Base-by-base conservation (phyloP, 331 rosid species). In the Prunus yedoensis region DNA sequence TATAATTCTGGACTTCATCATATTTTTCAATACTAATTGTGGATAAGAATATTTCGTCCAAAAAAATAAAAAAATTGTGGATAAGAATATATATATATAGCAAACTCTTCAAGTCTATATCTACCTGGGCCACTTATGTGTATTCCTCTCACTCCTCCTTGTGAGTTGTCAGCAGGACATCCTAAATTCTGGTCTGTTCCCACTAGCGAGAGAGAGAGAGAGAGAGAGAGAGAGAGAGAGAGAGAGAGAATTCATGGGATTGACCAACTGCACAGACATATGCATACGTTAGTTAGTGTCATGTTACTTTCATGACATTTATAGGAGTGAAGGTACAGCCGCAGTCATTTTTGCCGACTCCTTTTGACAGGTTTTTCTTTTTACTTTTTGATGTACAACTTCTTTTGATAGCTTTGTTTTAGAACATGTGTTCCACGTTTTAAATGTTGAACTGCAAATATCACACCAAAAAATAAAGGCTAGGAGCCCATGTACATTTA, bases 261-360 rank as follows among this genome's bases (percentile, higher is more conserved):
- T 59, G 65, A 59, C 65, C 27, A 2, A 27, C n/a, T 23, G 8
- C 65, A 25, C 16, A 57, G 3, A 59, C 52, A 3, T 4, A 59
- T 23, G 30, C 38, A 13, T 25, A 25, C 25, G 35, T 5, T 59
- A 13, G 18, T 59, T 2, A 21, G 21, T 21, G 21, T 21, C 21
- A 21, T 21, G 21, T 21, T 21, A 21, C 21, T 21, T 21, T 21
- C 21, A 21, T 21, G 21, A 21, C 21, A 21, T 21, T 0, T 21
- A 21, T 21, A 1, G 4, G 5, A 15, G n/a, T 15, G 57, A 52
- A 60, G 65, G n/a, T 60, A 27, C 65, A 60, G 41, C 41, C 51
- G 70, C 70, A 38, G 70, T n/a, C 51, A 38, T 65, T 65, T n/a
- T 65, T 38, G 70, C 16, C 18, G 51, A 65, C 70, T 18, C 18